A percentile compares a stretch with the other conserved stretches of the same genome.
phyloP scores from a whole-genome alignment of 2,329 filamentous ascomycete species.

The Fusarium tjaetaba region DNA sequence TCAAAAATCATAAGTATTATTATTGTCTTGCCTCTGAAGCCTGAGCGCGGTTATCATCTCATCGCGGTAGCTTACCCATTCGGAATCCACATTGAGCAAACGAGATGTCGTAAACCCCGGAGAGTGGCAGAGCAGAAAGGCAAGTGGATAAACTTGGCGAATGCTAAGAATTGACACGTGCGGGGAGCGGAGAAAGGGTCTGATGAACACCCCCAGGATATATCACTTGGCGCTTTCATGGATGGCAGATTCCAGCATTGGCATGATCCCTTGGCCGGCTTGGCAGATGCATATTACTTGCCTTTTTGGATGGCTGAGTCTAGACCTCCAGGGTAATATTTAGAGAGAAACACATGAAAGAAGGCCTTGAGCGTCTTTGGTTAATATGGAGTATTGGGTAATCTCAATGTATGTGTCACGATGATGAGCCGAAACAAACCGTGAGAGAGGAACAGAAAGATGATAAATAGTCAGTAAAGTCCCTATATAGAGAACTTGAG shows the following conservation, averaged over 20 bases:
- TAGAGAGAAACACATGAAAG: accelerated
- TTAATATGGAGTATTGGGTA: neutral
- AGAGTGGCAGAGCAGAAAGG: neutral
- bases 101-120: neutral
- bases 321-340: neutral
- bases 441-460: neutral
- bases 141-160: conserved; percentile 56
- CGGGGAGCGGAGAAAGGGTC: neutral
- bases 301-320: neutral
- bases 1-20: neutral
- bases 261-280: neutral
- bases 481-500: accelerated
- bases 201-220: neutral
- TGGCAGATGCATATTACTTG: neutral
- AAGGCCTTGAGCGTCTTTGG: neutral
- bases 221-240: neutral
- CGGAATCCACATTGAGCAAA: neutral
- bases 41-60: too few relatives aligned
- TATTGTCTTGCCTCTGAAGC: too few relatives aligned
- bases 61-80: conserved; percentile 7
- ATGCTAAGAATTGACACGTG: neutral
- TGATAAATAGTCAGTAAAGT: neutral
- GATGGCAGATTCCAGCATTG: neutral
- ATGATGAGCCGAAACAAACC: too few relatives aligned
- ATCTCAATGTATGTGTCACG: too few relatives aligned